Conservation (phyloP, 2,329 filamentous ascomycete species). For the Xylogone sp. region DNA sequence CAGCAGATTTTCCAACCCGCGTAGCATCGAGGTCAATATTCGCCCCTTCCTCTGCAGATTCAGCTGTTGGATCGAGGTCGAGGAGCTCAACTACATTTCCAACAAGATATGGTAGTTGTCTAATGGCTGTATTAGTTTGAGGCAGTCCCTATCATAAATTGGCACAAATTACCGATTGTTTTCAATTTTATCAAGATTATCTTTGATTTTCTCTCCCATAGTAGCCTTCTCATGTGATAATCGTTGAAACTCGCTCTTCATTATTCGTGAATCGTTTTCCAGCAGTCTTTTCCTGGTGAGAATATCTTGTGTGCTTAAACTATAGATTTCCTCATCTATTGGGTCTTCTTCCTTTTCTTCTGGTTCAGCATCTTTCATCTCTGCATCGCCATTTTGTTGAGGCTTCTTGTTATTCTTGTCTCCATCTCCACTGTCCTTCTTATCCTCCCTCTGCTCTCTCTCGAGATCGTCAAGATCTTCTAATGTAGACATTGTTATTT, state of each 20-base stretch:
- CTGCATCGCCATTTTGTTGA: constrained; percentile 67
- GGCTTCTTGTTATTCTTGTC: constrained; percentile 52
- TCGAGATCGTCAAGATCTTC: constrained; percentile 76
- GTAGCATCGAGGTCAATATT: constrained; percentile 98
- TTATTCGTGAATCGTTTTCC: constrained; percentile 97
- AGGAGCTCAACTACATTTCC: constrained; percentile 97
- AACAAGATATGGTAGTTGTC: constrained; percentile 96
- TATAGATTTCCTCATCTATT: constrained; percentile 89
- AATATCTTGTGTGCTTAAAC: constrained; percentile 91
- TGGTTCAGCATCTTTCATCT: constrained; percentile 82
- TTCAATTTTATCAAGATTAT: constrained; percentile 97
- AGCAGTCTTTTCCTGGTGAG: constrained; percentile 84
- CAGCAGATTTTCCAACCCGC: constrained; percentile 93
- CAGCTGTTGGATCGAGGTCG: constrained; percentile 91
- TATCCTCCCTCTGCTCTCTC: constrained; percentile 63
- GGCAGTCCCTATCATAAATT: constrained; percentile 1
- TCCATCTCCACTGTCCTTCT: constrained; percentile 52
- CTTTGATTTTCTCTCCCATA: constrained; percentile 99
- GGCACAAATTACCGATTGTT: constrained; percentile 81
- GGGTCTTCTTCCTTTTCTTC: constrained; percentile 72
- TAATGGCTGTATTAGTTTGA: constrained; percentile 32
- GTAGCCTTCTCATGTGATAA: constrained; percentile 91
- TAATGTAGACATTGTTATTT: constrained; percentile 63
- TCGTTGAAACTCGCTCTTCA: constrained; percentile 95
- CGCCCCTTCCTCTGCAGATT: constrained; percentile 94